Evolutionary conservation across 2,329 filamentous ascomycete genomes (phyloP), one percentile per base, ranked within the genome.

Genomic region (Sphaerulina musiva): DNA sequence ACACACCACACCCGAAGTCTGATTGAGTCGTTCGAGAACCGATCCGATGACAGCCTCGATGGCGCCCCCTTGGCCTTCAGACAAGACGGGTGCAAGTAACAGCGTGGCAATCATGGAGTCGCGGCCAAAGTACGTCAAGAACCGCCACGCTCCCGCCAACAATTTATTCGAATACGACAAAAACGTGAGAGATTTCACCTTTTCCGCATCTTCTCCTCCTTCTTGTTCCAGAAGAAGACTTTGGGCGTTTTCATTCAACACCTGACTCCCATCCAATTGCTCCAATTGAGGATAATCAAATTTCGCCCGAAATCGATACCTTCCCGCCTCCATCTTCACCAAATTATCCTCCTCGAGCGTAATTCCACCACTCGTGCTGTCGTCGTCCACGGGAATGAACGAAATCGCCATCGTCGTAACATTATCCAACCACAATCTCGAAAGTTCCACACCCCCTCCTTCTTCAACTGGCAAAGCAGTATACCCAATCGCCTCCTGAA

Each of bases 41-140:
- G 80, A 78, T 0, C 74, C 73, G 17, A 85, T 79, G 1, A 83
- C 80, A 2, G 82, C 81, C 64, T 86, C 83, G 11, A 83, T 72
- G 0, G 80, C 76, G 2, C 80, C 76, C 0, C 71, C 76, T 38
- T 79, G 70, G 0, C 80, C 80, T 42, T 75, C 71, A 48, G 79
- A 83, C 1, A 86, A 70, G 0, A 85, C 73, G 0, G 80, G 76
- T 53, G 82, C 76, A 31, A 85, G 70, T 0, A 86, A 69, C 0
- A 85, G 73, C 11, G 78, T 71, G 1, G 80, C 74, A 39, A 86
- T 82, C 74, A 85, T 82, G 56, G 77, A 82, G 62, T 86, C 82
- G 9, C 82, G 76, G 0, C 82, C 82, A 68, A 86, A 85, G 62
- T 85, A 86, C 0, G 82, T 85, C 43, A 86, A 66, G 60, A 85